Evolutionary conservation across 2,329 filamentous ascomycete genomes (phyloP).

Genomic region (Trichoderma atroviride): DNA sequence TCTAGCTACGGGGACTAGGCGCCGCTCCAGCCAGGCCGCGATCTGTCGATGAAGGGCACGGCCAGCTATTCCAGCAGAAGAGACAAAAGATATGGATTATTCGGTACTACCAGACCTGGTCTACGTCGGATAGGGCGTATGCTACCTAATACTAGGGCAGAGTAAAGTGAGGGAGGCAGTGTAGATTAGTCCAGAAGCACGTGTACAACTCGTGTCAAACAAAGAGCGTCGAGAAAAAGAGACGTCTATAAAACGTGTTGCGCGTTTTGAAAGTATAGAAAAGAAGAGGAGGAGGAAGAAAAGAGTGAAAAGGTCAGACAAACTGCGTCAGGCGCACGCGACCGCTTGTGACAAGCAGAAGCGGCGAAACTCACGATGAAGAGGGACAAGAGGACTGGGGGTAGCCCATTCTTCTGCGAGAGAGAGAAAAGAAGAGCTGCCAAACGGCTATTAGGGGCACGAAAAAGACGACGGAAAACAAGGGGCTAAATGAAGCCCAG

Average conservation of each 20-base stretch:
- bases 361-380: constrained; percentile 24
- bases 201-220: not conserved
- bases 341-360: constrained; percentile 19
- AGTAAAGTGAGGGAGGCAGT: not conserved
- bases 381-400: constrained; percentile 17
- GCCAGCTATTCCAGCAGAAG: not conserved
- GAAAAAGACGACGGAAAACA: constrained; percentile 8
- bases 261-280: not conserved
- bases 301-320: not conserved
- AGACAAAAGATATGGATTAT: not conserved
- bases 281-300: not conserved
- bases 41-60: not conserved
- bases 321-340: constrained; percentile 19
- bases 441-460: not conserved
- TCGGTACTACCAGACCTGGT: constrained; percentile 16
- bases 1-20: constrained; percentile 13
- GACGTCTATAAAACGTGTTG: not conserved
- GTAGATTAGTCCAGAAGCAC: not conserved
- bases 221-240: not conserved
- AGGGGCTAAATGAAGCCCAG: constrained; percentile 23
- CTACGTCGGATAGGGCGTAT: not conserved
- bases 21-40: constrained; percentile 8
- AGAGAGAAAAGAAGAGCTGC: not conserved
- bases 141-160: not conserved
- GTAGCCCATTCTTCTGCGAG: not conserved